Conservation (phyloP, 495 filamentous ascomycete genomes). For the Rostrohypoxylon terebratum region DNA sequence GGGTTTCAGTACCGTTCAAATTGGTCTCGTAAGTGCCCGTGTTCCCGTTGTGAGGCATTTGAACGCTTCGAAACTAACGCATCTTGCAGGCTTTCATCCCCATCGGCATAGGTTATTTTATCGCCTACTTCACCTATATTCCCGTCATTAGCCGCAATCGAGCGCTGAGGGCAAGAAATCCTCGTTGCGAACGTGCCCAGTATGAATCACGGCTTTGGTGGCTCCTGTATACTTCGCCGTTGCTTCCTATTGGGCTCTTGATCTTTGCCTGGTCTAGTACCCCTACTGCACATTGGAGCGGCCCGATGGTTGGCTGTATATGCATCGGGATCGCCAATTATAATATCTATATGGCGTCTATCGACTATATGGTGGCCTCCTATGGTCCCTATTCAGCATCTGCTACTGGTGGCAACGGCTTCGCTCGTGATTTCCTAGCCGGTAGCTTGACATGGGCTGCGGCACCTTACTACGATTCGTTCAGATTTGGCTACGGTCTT, state of each 20-base stretch:
- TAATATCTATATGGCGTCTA: slow-evolving; percentile 80
- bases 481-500: slow-evolving; percentile 63
- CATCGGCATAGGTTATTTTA: slow-evolving; percentile 71
- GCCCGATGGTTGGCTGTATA: slow-evolving; percentile 67
- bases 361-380: slow-evolving; percentile 85
- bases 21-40: slow-evolving; percentile 60
- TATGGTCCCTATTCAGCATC: slow-evolving; percentile 84
- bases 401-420: slow-evolving; percentile 78
- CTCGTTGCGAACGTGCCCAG: slow-evolving; percentile 68
- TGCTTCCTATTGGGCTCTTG: slow-evolving; percentile 74
- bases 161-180: slow-evolving; percentile 60
- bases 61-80: slow-evolving; percentile 4
- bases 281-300: slow-evolving; percentile 70
- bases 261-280: slow-evolving; percentile 76
- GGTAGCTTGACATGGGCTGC: slow-evolving; percentile 80
- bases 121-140: slow-evolving; percentile 72
- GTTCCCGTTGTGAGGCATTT: not conserved
- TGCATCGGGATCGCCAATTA: slow-evolving; percentile 77
- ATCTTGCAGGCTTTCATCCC: slow-evolving; percentile 65
- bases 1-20: slow-evolving; percentile 64
- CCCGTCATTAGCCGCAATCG: slow-evolving; percentile 71
- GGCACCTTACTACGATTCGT: slow-evolving; percentile 74
- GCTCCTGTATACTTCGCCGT: slow-evolving; percentile 73
- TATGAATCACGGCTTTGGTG: slow-evolving; percentile 70
- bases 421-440: slow-evolving; percentile 82